Percentiles rank a stretch among this genome's conserved stretches.
Evolutionary conservation across 352 stramenopile genomes (phyloP).

Genomic region (Peronospora destructor): DNA sequence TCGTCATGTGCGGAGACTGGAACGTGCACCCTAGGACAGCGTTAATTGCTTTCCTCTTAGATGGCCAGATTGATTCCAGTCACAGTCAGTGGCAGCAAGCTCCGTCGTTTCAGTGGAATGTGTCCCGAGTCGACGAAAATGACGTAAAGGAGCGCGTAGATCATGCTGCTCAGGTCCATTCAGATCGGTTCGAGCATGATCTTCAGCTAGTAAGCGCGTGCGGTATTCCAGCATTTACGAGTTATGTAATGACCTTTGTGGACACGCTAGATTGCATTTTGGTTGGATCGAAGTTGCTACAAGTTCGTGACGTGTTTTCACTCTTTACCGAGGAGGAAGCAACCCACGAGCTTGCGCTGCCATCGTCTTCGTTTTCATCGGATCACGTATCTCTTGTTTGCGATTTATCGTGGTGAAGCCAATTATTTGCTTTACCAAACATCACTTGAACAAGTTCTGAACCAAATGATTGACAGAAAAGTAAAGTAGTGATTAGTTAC

Average conservation of each 20-base stretch:
- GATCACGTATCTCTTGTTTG: conserved; percentile 75
- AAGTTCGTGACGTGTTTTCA: conserved; percentile 46
- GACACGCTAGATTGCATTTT: conserved; percentile 72
- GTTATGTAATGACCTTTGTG: conserved; percentile 57
- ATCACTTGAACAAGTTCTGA: too few species aligned
- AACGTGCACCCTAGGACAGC: conserved; percentile 51
- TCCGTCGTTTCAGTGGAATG: conserved; percentile 44
- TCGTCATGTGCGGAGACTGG: conserved; percentile 65
- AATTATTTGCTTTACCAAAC: not conserved
- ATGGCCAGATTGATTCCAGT: conserved; percentile 36
- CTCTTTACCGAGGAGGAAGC: conserved; percentile 57
- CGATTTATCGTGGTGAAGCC: conserved; percentile 43
- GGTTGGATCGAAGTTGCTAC: conserved; percentile 30
- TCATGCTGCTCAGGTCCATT: conserved; percentile 3
- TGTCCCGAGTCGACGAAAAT: conserved; percentile 6
- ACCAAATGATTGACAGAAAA: too few species aligned
- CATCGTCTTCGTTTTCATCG: conserved; percentile 67
- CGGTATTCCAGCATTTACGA: conserved; percentile 64
- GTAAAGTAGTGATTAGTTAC: too few species aligned
- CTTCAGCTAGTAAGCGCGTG: conserved; percentile 49
- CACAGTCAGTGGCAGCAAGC: conserved; percentile 52
- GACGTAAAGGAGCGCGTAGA: not conserved
- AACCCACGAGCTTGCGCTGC: conserved; percentile 51
- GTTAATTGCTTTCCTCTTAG: conserved; percentile 42
- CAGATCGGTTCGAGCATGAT: conserved; percentile 33